A percentile compares a stretch with the other conserved stretches of the same genome.
phyloP scores from a whole-genome alignment of 139 green algal species.

The Eudorina sp. region DNA sequence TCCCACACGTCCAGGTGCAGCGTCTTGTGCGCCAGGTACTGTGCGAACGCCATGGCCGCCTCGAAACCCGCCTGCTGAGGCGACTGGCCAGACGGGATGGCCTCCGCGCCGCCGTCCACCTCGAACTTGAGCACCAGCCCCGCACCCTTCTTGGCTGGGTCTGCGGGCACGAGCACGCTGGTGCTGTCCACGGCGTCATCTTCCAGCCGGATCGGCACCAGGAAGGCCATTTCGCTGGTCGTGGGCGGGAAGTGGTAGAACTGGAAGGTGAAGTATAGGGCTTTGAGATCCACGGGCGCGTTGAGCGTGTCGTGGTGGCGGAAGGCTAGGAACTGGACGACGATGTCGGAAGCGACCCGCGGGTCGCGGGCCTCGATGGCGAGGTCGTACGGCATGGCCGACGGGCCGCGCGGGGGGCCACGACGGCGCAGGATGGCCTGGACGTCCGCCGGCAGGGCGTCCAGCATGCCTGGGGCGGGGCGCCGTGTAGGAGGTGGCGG shows the following conservation, averaged over 20 bases:
- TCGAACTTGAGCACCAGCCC: conserved; percentile 60
- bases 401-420: conserved; percentile 34
- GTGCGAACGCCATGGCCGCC: conserved; percentile 63
- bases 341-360: conserved; percentile 62
- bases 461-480: conserved; percentile 61
- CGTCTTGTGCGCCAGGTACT: conserved; percentile 66
- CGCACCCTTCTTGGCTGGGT: conserved; percentile 58
- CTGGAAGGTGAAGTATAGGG: conserved; percentile 80
- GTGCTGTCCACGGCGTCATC: conserved; percentile 40
- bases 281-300: conserved; percentile 56
- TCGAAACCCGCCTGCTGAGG: conserved; percentile 57
- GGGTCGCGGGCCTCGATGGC: conserved; percentile 68
- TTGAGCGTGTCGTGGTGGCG: conserved; percentile 65
- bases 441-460: conserved; percentile 62
- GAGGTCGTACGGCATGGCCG: conserved; percentile 53
- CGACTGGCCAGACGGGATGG: conserved; percentile 53
- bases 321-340: conserved; percentile 69
- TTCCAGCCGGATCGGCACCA: conserved; percentile 43
- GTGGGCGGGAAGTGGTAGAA: conserved; percentile 75
- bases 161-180: conserved; percentile 58
- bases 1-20: conserved; percentile 82
- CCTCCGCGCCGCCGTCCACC: conserved; percentile 60
- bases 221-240: conserved; percentile 58
- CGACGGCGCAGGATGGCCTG: conserved; percentile 56
- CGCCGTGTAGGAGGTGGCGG: too few species aligned